phyloP scores from a whole-genome alignment of 176 grass and related monocot species.

The Juncus effusus region DNA sequence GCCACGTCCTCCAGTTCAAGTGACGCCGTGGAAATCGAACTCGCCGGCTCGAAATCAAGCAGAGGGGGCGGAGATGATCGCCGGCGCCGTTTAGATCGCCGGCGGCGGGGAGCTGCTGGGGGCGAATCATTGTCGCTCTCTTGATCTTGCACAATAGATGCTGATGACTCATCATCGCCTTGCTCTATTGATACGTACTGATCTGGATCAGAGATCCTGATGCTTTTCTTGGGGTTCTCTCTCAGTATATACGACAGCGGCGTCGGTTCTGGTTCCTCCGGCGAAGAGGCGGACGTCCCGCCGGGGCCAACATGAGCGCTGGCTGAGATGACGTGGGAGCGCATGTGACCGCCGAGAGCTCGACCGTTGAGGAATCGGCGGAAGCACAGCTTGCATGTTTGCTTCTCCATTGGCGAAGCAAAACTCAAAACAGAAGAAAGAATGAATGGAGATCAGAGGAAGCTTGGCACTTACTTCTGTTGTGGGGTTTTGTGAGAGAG shows the following conservation, averaged over 20 bases:
- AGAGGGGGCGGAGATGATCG: conserved; percentile 10
- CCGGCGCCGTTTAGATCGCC: conserved; percentile 48
- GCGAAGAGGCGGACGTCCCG: conserved; percentile 44
- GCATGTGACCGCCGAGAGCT: conserved; percentile 93
- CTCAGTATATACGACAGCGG: conserved; percentile 31
- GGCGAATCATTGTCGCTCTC: conserved; percentile 76
- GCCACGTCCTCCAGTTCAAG: conserved; percentile 68
- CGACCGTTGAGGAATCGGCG: conserved; percentile 82
- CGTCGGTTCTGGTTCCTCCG: conserved; percentile 15
- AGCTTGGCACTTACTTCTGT: conserved; percentile 27
- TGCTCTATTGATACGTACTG: conserved; percentile 26
- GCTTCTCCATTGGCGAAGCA: conserved; percentile 41
- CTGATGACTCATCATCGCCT: conserved; percentile 31
- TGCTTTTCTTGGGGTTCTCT: conserved; percentile 51
- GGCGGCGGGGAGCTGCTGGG: conserved; percentile 24
- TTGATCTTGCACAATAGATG: conserved; percentile 64
- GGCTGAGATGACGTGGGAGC: conserved; percentile 58
- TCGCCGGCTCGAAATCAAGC: conserved; percentile 37
- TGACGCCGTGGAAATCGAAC: conserved; percentile 68
- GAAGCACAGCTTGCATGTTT: conserved; percentile 87
- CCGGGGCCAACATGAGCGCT: conserved; percentile 23
- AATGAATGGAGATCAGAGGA: conserved; percentile 15
- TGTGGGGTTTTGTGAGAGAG: conserved; percentile 27
- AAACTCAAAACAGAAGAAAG: neutral
- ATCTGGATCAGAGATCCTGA: conserved; percentile 32